Conservation (phyloP, 2,329 filamentous ascomycete species). For the Ceratocystis albifundus region DNA sequence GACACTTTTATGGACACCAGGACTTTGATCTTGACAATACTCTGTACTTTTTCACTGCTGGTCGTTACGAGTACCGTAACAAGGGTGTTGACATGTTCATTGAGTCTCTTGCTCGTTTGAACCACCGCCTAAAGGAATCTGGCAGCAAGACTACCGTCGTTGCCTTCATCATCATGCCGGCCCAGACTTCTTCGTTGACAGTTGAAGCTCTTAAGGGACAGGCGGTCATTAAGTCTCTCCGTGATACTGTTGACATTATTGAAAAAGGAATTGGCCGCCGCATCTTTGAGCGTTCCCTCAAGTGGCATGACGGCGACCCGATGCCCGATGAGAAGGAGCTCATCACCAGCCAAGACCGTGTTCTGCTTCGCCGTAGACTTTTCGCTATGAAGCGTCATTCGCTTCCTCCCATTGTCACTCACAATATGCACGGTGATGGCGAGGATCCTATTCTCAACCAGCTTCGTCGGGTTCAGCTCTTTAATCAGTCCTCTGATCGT, state of each 20-base stretch:
- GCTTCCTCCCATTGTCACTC: conserved; percentile 89
- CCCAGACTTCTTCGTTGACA: conserved; percentile 86
- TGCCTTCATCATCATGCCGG: conserved; percentile 97
- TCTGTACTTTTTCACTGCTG: conserved; percentile 93
- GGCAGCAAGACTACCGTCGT: conserved; percentile 91
- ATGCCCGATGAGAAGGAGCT: conserved; percentile 95
- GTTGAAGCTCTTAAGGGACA: conserved; percentile 95
- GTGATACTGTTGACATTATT: conserved; percentile 86
- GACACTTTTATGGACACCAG: conserved; percentile 96
- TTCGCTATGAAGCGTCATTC: conserved; percentile 93
- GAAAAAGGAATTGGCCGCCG: conserved; percentile 85
- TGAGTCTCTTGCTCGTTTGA: conserved; percentile 84
- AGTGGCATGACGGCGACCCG: conserved; percentile 89
- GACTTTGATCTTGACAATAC: conserved; percentile 96
- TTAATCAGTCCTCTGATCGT: conserved; percentile 88
- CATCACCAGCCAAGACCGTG: conserved; percentile 81
- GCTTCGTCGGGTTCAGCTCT: conserved; percentile 87
- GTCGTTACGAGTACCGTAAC: conserved; percentile 94
- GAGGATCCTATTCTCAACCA: conserved; percentile 95
- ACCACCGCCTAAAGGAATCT: conserved; percentile 75
- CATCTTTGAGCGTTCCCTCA: conserved; percentile 85
- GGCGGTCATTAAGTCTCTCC: conserved; percentile 89
- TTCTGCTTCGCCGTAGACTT: conserved; percentile 76
- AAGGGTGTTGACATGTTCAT: conserved; percentile 99
- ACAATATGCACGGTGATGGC: conserved; percentile 93